Percentiles rank a stretch among this genome's conserved stretches.
Conservation (phyloP, 371 early-diverging fungal species). For the Rhizopus stolonifer region DNA sequence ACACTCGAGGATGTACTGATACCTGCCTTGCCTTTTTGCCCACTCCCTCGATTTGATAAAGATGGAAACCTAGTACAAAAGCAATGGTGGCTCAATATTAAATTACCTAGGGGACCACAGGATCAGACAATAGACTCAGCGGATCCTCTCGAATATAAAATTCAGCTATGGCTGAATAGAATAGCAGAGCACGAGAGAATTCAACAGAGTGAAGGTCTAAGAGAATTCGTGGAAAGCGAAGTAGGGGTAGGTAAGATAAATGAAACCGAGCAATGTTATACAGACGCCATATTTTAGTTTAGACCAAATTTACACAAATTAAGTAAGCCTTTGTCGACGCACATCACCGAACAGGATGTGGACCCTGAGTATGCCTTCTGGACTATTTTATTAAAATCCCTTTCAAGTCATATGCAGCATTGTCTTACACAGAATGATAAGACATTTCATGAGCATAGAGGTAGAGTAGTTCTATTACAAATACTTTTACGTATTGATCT, state of each 20-base stretch:
- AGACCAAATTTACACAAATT: conserved; percentile 15
- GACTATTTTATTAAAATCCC: conserved; percentile 11
- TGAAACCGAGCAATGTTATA: not conserved
- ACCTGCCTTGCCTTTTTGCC: conserved; percentile 40
- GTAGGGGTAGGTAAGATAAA: conserved; percentile 39
- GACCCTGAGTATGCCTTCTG: conserved; percentile 32
- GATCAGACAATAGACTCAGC: not conserved
- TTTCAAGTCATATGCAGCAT: conserved; percentile 9
- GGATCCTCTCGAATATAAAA: conserved; percentile 19
- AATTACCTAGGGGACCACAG: conserved; percentile 8
- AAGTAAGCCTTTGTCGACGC: conserved; percentile 13
- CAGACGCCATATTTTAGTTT: conserved; percentile 14
- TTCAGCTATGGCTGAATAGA: conserved; percentile 43
- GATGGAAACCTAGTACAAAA: conserved; percentile 27
- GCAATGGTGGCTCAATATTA: conserved; percentile 39
- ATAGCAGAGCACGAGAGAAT: conserved; percentile 33
- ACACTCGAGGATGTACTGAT: conserved; percentile 41
- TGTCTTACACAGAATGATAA: conserved; percentile 6
- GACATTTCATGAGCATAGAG: conserved; percentile 11
- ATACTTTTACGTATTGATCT: no score
- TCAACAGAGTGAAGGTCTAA: conserved; percentile 37
- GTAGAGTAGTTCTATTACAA: conserved; percentile 6
- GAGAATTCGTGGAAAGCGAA: conserved; percentile 52
- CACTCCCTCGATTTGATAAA: conserved; percentile 33
- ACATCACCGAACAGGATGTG: conserved; percentile 27